Conservation (phyloP, 1,284 basidiomycete genomes). For the Wallemia hederae region DNA sequence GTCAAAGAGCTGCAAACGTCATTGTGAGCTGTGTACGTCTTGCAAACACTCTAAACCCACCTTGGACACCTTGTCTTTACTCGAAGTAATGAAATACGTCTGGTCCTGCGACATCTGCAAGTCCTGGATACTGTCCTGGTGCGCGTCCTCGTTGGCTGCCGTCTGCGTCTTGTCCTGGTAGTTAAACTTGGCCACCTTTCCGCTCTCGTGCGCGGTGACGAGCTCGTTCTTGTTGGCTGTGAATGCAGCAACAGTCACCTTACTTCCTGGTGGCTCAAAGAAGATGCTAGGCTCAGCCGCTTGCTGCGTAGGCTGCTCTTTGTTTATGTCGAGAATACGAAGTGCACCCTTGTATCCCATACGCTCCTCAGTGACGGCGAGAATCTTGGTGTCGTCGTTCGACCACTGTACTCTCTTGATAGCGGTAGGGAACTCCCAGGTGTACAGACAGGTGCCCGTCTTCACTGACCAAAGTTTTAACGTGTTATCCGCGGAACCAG, state of each 20-base stretch:
- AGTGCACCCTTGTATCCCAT: conserved; percentile 52
- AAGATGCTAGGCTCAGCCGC: conserved; percentile 38
- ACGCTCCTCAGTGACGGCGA: conserved; percentile 88
- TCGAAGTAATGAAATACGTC: conserved; percentile 82
- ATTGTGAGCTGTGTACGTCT: background rate
- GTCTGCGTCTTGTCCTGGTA: conserved; percentile 65
- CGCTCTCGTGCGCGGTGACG: conserved; percentile 83
- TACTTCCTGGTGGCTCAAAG: conserved; percentile 71
- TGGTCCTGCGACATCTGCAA: conserved; percentile 69
- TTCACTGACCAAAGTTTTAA: conserved; percentile 73
- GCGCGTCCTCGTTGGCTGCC: conserved; percentile 48
- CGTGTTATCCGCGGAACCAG: conserved; percentile 49
- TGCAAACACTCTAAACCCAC: conserved; percentile 21
- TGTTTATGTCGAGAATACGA: conserved; percentile 63
- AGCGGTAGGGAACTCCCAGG: conserved; percentile 94
- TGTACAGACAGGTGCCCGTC: conserved; percentile 66
- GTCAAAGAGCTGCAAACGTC: conserved; percentile 40
- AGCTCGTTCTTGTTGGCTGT: conserved; percentile 49
- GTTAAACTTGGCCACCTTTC: conserved; percentile 73
- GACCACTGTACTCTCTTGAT: conserved; percentile 70
- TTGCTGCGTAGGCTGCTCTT: conserved; percentile 50
- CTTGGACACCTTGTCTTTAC: conserved; percentile 86
- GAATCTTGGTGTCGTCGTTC: conserved; percentile 53
- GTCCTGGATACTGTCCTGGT: conserved; percentile 47
- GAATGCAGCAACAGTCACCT: conserved; percentile 84